These are phyloP conservation scores for Trichoderma virens DNA, from an alignment of 495 filamentous ascomycete species.

Conservation along the genomic window DNA sequence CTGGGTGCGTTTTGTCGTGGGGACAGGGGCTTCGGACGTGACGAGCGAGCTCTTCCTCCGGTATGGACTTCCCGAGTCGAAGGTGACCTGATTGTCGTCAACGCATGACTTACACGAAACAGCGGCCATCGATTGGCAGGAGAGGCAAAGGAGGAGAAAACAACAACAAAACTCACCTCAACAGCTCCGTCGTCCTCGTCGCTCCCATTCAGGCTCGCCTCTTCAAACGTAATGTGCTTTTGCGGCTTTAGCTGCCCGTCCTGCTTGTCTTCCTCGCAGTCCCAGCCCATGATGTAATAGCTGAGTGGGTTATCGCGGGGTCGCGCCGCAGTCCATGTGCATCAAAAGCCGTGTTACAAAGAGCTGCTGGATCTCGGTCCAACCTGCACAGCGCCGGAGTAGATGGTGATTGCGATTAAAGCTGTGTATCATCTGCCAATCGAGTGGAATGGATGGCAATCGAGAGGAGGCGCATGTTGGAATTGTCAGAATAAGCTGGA, in stretches of 20 bases:
- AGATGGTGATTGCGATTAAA: not conserved
- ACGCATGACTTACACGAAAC: not conserved
- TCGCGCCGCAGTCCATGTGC: not conserved
- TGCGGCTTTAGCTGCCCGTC: constrained; percentile 6
- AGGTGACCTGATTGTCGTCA: constrained; percentile 55
- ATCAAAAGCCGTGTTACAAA: not conserved
- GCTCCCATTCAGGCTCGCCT: constrained; percentile 26
- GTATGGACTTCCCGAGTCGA: constrained; percentile 61
- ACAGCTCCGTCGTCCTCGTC: constrained; percentile 35
- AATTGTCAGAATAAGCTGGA: too few relatives aligned
- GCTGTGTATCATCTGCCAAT: too few relatives aligned
- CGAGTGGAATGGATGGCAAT: not conserved
- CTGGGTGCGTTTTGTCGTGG: constrained; percentile 32
- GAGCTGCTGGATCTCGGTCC: not conserved
- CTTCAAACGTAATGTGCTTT: constrained; percentile 18
- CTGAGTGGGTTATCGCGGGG: not conserved
- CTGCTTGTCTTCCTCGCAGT: not conserved
- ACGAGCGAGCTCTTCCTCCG: constrained; percentile 83
- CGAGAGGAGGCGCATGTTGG: too few relatives aligned
- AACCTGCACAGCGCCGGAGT: too few relatives aligned
- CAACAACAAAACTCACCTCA: constrained; percentile 26
- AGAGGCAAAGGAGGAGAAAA: not conserved
- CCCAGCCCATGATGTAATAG: constrained; percentile 5
- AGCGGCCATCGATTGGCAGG: not conserved
- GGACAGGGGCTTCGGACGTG: constrained; percentile 40